Percentiles rank a stretch among this genome's conserved stretches.
phyloP scores from a whole-genome alignment of 306 rosid species.

The Clitoria ternatea region DNA sequence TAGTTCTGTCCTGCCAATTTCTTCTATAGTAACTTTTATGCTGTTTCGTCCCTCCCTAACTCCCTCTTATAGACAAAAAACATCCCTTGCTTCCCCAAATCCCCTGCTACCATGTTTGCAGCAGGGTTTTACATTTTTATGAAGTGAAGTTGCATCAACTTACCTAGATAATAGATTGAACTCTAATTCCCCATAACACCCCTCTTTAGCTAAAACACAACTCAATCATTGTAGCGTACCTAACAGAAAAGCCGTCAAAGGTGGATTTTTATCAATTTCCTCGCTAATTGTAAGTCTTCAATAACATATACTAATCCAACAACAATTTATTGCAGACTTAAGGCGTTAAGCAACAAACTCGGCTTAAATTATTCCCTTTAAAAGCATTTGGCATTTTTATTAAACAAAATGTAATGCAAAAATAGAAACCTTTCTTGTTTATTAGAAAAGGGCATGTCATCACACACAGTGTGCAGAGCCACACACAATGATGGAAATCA shows the following conservation, averaged over 20 bases:
- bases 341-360: not conserved
- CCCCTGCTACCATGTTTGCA: not conserved
- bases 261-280: not conserved
- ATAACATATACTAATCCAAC: not conserved
- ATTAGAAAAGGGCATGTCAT: not conserved
- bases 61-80: not conserved
- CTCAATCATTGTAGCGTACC: not conserved
- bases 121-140: not conserved
- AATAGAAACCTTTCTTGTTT: not conserved
- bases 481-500: not conserved
- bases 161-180: not conserved
- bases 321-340: not conserved
- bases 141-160: not conserved
- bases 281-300: not conserved
- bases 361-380: not conserved
- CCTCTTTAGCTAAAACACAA: not conserved
- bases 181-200: not conserved
- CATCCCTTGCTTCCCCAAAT: not conserved
- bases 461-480: not conserved
- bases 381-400: not conserved
- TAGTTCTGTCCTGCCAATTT: not conserved
- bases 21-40: not conserved
- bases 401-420: not conserved
- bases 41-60: not conserved
- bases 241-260: not conserved